These are phyloP conservation scores for Astrothelium macrocarpum DNA, from an alignment of 495 filamentous ascomycete species.

Conservation along the genomic window DNA sequence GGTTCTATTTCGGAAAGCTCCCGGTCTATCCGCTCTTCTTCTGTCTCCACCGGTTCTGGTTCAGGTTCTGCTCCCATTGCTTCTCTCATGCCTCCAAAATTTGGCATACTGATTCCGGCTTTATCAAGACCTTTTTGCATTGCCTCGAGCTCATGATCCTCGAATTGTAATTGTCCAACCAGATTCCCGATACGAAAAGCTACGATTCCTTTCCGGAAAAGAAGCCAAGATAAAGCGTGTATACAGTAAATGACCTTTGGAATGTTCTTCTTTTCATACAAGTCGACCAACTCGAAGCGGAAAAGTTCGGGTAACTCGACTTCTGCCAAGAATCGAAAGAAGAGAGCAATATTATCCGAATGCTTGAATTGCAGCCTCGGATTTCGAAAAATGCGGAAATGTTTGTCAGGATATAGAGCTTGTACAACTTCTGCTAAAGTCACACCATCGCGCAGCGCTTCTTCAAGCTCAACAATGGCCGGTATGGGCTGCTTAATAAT, in stretches of 20 bases:
- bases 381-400: constrained; percentile 67
- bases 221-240: constrained; percentile 89
- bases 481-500: constrained; percentile 83
- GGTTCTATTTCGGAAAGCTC: constrained; percentile 68
- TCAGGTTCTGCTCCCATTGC: constrained; percentile 81
- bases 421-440: constrained; percentile 96
- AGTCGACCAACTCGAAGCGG: constrained; percentile 91
- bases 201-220: constrained; percentile 88
- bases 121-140: constrained; percentile 95
- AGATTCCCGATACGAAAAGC: constrained; percentile 97
- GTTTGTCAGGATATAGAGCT: constrained; percentile 57
- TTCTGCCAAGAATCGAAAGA: constrained; percentile 87
- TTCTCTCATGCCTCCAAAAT: constrained; percentile 92
- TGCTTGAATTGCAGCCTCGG: constrained; percentile 85
- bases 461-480: constrained; percentile 91
- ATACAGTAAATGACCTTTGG: constrained; percentile 99
- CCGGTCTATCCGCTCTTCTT: constrained; percentile 77
- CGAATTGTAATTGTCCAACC: constrained; percentile 93
- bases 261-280: constrained; percentile 99
- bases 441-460: constrained; percentile 85
- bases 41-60: constrained; percentile 53
- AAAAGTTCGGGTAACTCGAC: constrained; percentile 97
- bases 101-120: constrained; percentile 89
- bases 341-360: constrained; percentile 91
- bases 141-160: constrained; percentile 92